These are phyloP conservation scores for Lathyrus aphaca DNA, from an alignment of 306 rosid species.

Conservation along the genomic window DNA sequence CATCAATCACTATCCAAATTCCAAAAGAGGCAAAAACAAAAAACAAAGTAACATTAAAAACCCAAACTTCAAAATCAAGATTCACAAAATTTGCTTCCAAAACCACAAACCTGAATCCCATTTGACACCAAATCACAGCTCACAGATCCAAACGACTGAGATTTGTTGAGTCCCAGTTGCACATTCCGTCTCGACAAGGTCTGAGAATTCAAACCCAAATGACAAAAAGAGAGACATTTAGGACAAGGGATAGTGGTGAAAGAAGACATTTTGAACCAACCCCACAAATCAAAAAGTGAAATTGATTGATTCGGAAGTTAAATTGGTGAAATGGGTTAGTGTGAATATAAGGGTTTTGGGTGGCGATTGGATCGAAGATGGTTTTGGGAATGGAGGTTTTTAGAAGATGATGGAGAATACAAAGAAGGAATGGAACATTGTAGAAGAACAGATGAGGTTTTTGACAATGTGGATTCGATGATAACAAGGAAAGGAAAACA, in stretches of 20 bases:
- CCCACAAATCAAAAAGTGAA: slow-evolving; percentile 37
- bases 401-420: slow-evolving; percentile 27
- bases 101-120: slow-evolving; percentile 42
- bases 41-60: slow-evolving; percentile 18
- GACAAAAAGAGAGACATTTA: slow-evolving; percentile 46
- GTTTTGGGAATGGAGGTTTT: neutral
- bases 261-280: slow-evolving; percentile 56
- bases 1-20: slow-evolving; percentile 29
- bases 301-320: slow-evolving; percentile 15
- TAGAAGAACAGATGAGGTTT: neutral
- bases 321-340: slow-evolving; percentile 29
- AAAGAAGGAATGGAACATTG: slow-evolving; percentile 20
- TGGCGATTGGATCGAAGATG: slow-evolving; percentile 40
- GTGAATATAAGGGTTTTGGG: slow-evolving; percentile 24
- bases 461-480: slow-evolving; percentile 40
- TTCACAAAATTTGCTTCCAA: neutral
- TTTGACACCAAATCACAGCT: slow-evolving; percentile 28
- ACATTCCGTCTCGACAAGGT: slow-evolving; percentile 20
- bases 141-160: slow-evolving; percentile 52
- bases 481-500: slow-evolving; percentile 42
- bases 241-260: slow-evolving; percentile 66
- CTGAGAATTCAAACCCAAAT: slow-evolving; percentile 41
- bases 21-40: slow-evolving; percentile 16
- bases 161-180: slow-evolving; percentile 42
- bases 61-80: slow-evolving; percentile 41